phyloP scores from a whole-genome alignment of 1,284 basidiomycete species.

The Malassezia furfur region DNA sequence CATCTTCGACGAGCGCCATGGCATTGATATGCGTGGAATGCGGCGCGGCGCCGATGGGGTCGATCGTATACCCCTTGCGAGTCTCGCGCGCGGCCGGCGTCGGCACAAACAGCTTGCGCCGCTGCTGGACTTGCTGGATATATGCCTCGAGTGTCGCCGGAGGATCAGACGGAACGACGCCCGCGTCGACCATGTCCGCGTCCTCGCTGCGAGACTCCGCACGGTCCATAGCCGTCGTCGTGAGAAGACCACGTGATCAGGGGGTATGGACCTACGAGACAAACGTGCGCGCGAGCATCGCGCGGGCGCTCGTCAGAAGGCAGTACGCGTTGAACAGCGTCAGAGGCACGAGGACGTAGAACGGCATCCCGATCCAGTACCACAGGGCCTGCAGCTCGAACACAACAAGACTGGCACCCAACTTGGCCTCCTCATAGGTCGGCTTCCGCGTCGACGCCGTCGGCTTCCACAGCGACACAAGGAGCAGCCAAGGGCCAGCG shows the following conservation, averaged over 20 bases:
- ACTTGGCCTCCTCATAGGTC: too few relatives aligned
- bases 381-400: conserved; percentile 1
- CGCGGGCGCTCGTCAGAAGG: too few relatives aligned
- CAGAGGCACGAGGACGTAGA: background rate
- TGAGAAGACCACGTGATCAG: conserved; percentile 5
- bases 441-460: too few relatives aligned
- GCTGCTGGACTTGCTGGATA: conserved; percentile 1
- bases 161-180: too few relatives aligned
- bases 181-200: background rate
- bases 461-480: background rate
- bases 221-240: background rate
- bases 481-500: conserved; percentile 4
- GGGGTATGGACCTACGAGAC: background rate
- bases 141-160: conserved; percentile 10
- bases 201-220: conserved; percentile 3
- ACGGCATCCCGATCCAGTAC: conserved; percentile 12
- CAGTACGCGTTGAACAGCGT: background rate
- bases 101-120: conserved; percentile 11
- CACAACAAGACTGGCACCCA: too few relatives aligned
- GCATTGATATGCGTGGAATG: conserved; percentile 78
- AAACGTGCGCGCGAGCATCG: background rate
- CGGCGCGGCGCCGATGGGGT: conserved; percentile 82
- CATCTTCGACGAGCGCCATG: conserved; percentile 72
- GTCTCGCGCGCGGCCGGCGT: conserved; percentile 4
- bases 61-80: conserved; percentile 53